Evolutionary conservation across 2,329 filamentous ascomycete species (phyloP).

Genomic region (Diaporthe citriasiana): DNA sequence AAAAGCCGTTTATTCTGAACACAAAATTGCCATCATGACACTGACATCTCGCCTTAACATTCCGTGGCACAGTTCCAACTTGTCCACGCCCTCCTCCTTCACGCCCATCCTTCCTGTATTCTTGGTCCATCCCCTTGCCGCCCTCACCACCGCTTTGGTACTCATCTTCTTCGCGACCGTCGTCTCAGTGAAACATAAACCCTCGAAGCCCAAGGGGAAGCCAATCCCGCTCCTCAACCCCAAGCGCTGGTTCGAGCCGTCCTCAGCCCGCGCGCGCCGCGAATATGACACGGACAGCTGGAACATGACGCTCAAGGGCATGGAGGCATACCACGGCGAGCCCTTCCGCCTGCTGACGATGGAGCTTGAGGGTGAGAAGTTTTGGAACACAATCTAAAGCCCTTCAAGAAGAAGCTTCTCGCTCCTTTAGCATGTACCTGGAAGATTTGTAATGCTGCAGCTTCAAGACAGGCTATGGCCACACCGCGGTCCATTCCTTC

Average conservation of each 20-base stretch:
- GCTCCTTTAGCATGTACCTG: too few species aligned
- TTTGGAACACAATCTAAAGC: not conserved
- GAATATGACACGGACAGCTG: slow-evolving; percentile 31
- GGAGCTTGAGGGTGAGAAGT: not conserved
- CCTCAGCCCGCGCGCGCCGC: not conserved
- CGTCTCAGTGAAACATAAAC: not conserved
- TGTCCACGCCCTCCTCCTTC: not conserved
- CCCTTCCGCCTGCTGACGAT: not conserved
- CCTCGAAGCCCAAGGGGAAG: not conserved
- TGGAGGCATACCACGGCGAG: not conserved
- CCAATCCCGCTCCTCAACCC: slow-evolving; percentile 8
- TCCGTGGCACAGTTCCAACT: slow-evolving; percentile 6
- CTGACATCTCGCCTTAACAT: slow-evolving; percentile 10
- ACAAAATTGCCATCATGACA: not conserved
- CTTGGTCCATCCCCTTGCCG: not conserved
- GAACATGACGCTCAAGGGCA: not conserved
- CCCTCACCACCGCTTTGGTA: not conserved
- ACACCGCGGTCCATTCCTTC: not conserved
- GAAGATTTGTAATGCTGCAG: not conserved
- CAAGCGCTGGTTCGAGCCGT: slow-evolving; percentile 18
- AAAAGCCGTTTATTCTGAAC: not conserved
- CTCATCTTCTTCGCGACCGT: not conserved
- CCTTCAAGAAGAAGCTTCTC: not conserved
- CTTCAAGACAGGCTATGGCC: not conserved
- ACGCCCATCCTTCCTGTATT: not conserved